Conservation (phyloP, 768 basidiomycete species). For the Mycena latifolia region DNA sequence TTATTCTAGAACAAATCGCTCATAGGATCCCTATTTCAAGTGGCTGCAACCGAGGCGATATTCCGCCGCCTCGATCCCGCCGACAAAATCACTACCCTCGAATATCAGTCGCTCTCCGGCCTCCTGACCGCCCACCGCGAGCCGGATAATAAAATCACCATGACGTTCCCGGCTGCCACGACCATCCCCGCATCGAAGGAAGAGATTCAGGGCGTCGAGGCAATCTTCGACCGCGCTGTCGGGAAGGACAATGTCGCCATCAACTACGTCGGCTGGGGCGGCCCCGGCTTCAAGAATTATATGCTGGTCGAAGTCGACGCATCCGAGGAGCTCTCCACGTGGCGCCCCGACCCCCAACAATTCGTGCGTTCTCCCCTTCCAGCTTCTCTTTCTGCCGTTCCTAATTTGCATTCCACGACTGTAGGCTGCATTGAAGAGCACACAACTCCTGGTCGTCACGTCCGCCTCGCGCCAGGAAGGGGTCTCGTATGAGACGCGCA, state of each 20-base stretch:
- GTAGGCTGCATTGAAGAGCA: slow-evolving; percentile 9
- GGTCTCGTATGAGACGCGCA: slow-evolving; percentile 27
- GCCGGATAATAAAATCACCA: slow-evolving; percentile 17
- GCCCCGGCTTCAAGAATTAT: slow-evolving; percentile 23
- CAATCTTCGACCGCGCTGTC: slow-evolving; percentile 12
- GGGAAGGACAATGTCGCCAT: slow-evolving; percentile 7
- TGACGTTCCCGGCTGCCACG: slow-evolving; percentile 24
- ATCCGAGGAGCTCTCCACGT: slow-evolving; percentile 10
- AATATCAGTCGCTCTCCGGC: slow-evolving; percentile 25
- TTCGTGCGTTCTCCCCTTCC: slow-evolving; percentile 10
- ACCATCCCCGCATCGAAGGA: slow-evolving; percentile 11
- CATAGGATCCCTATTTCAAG: background rate
- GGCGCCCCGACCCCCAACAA: background rate
- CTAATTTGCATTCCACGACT: background rate
- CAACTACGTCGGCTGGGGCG: slow-evolving; percentile 21
- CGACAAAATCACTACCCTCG: background rate
- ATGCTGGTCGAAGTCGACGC: slow-evolving; percentile 25
- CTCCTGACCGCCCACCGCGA: slow-evolving; percentile 19
- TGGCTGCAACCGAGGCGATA: slow-evolving; percentile 26
- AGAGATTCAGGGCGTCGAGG: background rate
- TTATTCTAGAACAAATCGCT: background rate
- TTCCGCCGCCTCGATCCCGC: slow-evolving; percentile 6
- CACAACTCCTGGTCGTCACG: slow-evolving; percentile 23
- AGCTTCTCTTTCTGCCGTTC: background rate
- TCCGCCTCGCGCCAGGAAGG: slow-evolving; percentile 5